phyloP scores from a whole-genome alignment of 1,139 yeast genomes.

The Candida sanyaensis region DNA sequence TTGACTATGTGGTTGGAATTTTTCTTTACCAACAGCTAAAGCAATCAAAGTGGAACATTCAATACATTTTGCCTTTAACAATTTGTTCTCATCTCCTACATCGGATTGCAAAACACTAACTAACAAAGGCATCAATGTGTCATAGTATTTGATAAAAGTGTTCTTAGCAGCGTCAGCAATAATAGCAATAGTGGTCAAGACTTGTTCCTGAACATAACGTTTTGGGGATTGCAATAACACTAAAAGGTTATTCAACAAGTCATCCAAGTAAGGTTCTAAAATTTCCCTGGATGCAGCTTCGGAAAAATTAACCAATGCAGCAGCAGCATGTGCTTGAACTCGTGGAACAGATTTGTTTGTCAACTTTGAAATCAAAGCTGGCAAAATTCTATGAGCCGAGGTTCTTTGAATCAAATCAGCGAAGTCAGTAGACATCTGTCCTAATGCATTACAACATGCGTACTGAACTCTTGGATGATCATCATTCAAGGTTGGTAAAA shows the following conservation, averaged over 20 bases:
- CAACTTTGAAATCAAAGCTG: conserved; percentile 83
- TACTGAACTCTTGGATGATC: conserved; percentile 93
- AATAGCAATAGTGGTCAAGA: conserved; percentile 91
- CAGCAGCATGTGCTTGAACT: conserved; percentile 98
- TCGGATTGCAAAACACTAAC: conserved; percentile 78
- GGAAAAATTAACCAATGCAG: conserved; percentile 92
- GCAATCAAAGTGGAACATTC: conserved; percentile 96
- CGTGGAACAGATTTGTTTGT: conserved; percentile 74
- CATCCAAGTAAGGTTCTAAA: conserved; percentile 88
- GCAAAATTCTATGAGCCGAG: conserved; percentile 76
- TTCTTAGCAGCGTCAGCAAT: conserved; percentile 98
- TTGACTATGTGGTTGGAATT: conserved; percentile 73
- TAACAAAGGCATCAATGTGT: conserved; percentile 89
- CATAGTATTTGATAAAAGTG: conserved; percentile 88
- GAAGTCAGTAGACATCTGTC: conserved; percentile 98
- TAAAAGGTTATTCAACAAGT: conserved; percentile 69
- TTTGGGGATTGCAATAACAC: conserved; percentile 81
- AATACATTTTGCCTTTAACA: conserved; percentile 88
- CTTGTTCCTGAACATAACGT: conserved; percentile 95
- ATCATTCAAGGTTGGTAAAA: conserved; percentile 79
- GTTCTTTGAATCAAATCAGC: conserved; percentile 85
- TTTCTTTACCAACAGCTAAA: conserved; percentile 93
- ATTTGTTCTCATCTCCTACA: conserved; percentile 75
- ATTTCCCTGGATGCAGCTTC: conserved; percentile 89
- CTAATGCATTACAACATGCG: conserved; percentile 95